A percentile compares a stretch with the other conserved stretches of the same genome.
Evolutionary conservation across 805 yeast species (phyloP).

Genomic region (Suhomyces xylopsoci): DNA sequence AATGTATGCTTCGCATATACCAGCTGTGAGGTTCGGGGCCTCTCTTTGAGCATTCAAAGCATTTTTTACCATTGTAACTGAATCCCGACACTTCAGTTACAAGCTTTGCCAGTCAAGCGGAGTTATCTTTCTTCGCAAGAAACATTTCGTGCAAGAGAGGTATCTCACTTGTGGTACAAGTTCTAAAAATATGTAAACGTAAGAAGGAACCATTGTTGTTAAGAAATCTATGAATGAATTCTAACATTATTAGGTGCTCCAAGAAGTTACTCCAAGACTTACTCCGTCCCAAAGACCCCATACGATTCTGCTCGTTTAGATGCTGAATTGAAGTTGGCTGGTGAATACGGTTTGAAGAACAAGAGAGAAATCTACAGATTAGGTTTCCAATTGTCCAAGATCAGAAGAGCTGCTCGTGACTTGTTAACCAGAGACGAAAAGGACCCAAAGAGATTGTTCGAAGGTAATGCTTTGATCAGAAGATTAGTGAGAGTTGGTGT

Average conservation of each 20-base stretch:
- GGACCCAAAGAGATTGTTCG: constrained; percentile 99
- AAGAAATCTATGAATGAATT: background rate
- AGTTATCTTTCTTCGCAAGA: background rate
- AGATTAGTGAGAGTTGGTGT: constrained; percentile 99
- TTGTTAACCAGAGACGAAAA: constrained; percentile 99
- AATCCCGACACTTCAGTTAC: constrained; percentile 88
- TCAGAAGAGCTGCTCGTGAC: constrained; percentile 99
- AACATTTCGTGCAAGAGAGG: background rate
- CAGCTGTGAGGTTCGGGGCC: constrained; percentile 69
- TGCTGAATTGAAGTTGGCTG: constrained; percentile 98
- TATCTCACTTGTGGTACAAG: background rate
- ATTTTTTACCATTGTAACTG: constrained; percentile 48
- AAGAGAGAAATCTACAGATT: constrained; percentile 99
- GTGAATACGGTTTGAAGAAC: constrained; percentile 99
- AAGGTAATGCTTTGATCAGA: constrained; percentile 99
- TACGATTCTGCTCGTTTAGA: constrained; percentile 99
- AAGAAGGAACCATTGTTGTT: background rate
- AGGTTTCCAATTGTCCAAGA: constrained; percentile 98
- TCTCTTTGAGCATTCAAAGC: constrained; percentile 32
- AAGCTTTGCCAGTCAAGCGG: constrained; percentile 15
- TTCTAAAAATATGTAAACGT: background rate
- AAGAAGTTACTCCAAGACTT: constrained; percentile 99
- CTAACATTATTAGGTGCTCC: constrained; percentile 72
- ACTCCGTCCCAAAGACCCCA: constrained; percentile 99
- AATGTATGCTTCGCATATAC: background rate